Conservation (phyloP, 306 rosid species). For the Begonia fuchsioides region DNA sequence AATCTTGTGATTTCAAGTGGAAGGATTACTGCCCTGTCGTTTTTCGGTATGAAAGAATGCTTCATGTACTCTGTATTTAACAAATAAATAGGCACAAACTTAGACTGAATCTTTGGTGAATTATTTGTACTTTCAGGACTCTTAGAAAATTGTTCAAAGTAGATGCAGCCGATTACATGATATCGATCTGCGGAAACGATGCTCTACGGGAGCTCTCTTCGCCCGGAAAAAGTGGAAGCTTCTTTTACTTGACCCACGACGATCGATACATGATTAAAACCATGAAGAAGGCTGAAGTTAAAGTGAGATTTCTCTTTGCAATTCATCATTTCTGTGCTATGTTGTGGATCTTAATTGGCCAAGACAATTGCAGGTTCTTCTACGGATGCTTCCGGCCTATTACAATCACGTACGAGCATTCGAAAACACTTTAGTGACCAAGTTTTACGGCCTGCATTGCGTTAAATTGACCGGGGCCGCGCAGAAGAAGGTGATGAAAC, state of each 20-base stretch:
- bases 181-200: conserved; percentile 81
- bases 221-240: conserved; percentile 97
- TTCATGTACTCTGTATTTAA: background rate
- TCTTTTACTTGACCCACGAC: conserved; percentile 79
- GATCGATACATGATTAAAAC: conserved; percentile 98
- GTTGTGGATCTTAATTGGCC: conserved; percentile 3
- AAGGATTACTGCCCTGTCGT: conserved; percentile 96
- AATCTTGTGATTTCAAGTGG: conserved; percentile 77
- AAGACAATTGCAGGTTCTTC: conserved; percentile 43
- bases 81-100: too few species aligned
- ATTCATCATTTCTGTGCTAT: background rate
- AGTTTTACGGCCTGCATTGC: conserved; percentile 83
- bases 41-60: conserved; percentile 42
- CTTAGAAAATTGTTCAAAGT: conserved; percentile 89
- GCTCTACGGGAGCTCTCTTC: conserved; percentile 92
- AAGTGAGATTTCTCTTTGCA: conserved; percentile 21
- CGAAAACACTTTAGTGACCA: conserved; percentile 81
- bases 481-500: conserved; percentile 67
- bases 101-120: background rate
- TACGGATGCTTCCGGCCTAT: conserved; percentile 87
- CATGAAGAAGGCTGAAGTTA: conserved; percentile 92
- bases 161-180: conserved; percentile 93
- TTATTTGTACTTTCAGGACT: conserved; percentile 38
- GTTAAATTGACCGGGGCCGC: conserved; percentile 57
- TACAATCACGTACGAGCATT: conserved; percentile 72